phyloP scores from a whole-genome alignment of 225 moss, liverwort and hornwort species.

The Physcomitrium patens region DNA sequence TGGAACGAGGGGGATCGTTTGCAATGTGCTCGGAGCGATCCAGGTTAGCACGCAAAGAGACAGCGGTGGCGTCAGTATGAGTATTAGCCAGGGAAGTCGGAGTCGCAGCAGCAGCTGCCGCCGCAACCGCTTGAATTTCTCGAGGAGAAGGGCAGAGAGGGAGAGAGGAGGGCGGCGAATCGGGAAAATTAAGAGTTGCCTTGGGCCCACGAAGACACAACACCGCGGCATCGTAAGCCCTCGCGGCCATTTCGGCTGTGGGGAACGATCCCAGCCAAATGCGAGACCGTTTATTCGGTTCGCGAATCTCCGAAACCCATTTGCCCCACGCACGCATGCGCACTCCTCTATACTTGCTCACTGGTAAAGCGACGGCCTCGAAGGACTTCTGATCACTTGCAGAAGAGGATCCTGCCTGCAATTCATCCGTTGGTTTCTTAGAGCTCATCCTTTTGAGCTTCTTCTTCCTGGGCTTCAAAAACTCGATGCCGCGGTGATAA shows the following conservation, averaged over 20 bases:
- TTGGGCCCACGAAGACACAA: slow-evolving; percentile 71
- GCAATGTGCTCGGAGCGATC: not conserved
- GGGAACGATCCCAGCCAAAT: slow-evolving; percentile 94
- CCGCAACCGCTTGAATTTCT: slow-evolving; percentile 53
- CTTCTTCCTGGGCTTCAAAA: slow-evolving; percentile 31
- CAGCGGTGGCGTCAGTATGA: not conserved
- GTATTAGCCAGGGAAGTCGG: not conserved
- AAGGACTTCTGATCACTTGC: not conserved
- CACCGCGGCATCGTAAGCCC: slow-evolving; percentile 86
- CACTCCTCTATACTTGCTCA: slow-evolving; percentile 64
- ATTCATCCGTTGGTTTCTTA: not conserved
- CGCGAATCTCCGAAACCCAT: slow-evolving; percentile 95
- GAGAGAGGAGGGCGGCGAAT: slow-evolving; percentile 60
- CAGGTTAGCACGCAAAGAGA: slow-evolving; percentile 24
- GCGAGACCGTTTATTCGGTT: slow-evolving; percentile 86
- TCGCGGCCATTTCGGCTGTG: slow-evolving; percentile 81
- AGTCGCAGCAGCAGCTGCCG: slow-evolving; percentile 39
- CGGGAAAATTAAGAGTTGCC: slow-evolving; percentile 82
- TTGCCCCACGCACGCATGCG: slow-evolving; percentile 90
- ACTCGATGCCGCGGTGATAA: slow-evolving; percentile 34
- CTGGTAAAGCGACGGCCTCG: not conserved
- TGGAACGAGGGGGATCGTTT: not conserved
- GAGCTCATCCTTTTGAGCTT: not conserved
- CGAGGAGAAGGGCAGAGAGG: slow-evolving; percentile 42
- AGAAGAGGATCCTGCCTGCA: slow-evolving; percentile 6